These are phyloP conservation scores for Mycena floridula DNA, from an alignment of 768 basidiomycete species.

Conservation along the genomic window DNA sequence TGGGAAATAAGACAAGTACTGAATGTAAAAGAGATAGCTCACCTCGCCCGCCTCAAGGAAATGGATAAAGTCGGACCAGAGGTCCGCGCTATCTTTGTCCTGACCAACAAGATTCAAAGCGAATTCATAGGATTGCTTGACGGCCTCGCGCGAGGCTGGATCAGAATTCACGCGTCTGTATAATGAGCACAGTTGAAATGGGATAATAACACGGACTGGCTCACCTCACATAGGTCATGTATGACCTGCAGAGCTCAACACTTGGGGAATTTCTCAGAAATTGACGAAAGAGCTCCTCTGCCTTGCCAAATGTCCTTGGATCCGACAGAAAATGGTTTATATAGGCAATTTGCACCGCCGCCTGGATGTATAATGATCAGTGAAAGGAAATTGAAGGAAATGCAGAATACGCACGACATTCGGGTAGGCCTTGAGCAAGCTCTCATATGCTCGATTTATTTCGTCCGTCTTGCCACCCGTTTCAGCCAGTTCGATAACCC, in stretches of 20 bases:
- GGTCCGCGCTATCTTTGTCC: conserved; percentile 87
- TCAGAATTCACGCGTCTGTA: conserved; percentile 62
- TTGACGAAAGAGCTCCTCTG: conserved; percentile 84
- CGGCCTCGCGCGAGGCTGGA: conserved; percentile 63
- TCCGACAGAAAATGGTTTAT: conserved; percentile 68
- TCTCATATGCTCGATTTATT: conserved; percentile 78
- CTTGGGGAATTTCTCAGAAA: conserved; percentile 82
- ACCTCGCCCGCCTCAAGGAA: conserved; percentile 82
- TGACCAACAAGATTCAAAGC: conserved; percentile 84
- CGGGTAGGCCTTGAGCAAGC: conserved; percentile 78
- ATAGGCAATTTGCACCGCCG: conserved; percentile 80
- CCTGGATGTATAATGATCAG: conserved; percentile 40
- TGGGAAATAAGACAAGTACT: conserved; percentile 4
- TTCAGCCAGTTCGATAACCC: conserved; percentile 73
- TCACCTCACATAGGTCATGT: conserved; percentile 88
- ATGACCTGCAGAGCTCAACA: conserved; percentile 90
- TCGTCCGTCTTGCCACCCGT: conserved; percentile 70
- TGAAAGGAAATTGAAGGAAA: conserved; percentile 12
- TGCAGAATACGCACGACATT: conserved; percentile 69
- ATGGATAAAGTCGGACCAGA: conserved; percentile 93
- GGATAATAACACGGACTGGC: conserved; percentile 12
- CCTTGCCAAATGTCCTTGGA: conserved; percentile 61
- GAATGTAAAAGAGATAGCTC: conserved; percentile 16
- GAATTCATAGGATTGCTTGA: conserved; percentile 90
- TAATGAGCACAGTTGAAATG: conserved; percentile 3